Evolutionary conservation across 768 basidiomycete genomes (phyloP), one percentile per base, ranked within the genome.

Genomic region (Tephrocybe sp.): DNA sequence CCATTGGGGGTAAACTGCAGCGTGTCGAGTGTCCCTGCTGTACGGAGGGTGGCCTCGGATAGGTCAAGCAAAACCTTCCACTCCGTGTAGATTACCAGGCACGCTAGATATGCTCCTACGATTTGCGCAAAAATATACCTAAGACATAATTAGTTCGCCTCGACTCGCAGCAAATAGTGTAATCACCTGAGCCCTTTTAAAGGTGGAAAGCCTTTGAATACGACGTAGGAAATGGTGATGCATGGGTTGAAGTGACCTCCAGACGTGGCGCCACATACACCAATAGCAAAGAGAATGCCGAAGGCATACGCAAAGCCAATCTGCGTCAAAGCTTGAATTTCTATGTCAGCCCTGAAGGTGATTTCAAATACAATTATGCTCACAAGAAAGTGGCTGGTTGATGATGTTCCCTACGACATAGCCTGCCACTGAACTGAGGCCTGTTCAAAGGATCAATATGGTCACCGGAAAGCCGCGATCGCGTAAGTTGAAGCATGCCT

Each of bases 71-170:
- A 45, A 40, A 76, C 70, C 51, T 77, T 77, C 72, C 83, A 90
- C 57, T 87, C 82, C 6, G 73, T 73, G 58, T 88, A 87, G 45
- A 84, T 64, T 36, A 83, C 50, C 25, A 85, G 68, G 51, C 77
- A 79, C 0, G 83, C 86, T 55, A 88, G 61, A 57, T 82, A 86
- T 10, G 76, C 80, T 4, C 86, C 88, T 2, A 85, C 52, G 53
- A 85, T 73, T 59, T 90, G 88, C 0, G 83, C 78, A 7, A 77
- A 38, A 51, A 88, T 84, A 60, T 85, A 88, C 66, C 85, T 86
- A 40, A 4, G 9, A 21, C n/a, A 17, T 1, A 1, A 1, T 15
- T 7, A 38, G 17, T 18, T 25, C n/a, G n/a, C 7, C 37, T 23
- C 15, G 39, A 12, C 21, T 40, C 3, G 32, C 23, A 7, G 11